phyloP scores from a whole-genome alignment of 2,329 filamentous ascomycete species.

The Fusarium sp. region DNA sequence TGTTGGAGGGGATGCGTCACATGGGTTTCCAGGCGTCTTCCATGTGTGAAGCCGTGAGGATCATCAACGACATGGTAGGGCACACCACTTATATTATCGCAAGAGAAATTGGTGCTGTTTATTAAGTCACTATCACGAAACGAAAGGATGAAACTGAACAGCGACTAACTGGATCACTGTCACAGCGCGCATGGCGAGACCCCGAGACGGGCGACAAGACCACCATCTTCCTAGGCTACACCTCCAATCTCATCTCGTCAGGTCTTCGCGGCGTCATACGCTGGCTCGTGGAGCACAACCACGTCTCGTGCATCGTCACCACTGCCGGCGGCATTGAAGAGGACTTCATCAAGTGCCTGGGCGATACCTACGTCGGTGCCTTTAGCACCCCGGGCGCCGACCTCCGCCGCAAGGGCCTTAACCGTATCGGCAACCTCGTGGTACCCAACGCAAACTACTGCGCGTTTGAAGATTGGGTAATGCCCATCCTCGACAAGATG shows the following conservation, averaged over 20 bases:
- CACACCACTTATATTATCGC: not conserved
- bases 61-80: constrained; percentile 93
- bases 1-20: constrained; percentile 84
- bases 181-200: constrained; percentile 82
- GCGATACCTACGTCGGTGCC: constrained; percentile 90
- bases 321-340: constrained; percentile 97
- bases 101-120: not conserved
- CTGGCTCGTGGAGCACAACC: constrained; percentile 92
- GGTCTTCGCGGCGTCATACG: constrained; percentile 92
- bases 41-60: constrained; percentile 88
- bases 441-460: constrained; percentile 98
- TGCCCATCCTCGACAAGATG: constrained; percentile 96
- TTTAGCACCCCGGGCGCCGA: constrained; percentile 84
- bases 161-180: constrained; percentile 18
- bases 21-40: constrained; percentile 85
- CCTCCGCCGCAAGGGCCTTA: constrained; percentile 88
- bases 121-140: not conserved
- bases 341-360: constrained; percentile 98
- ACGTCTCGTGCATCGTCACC: constrained; percentile 94
- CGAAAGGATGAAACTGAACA: not conserved
- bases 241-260: constrained; percentile 97
- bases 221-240: constrained; percentile 98
- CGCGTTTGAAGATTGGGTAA: constrained; percentile 96
- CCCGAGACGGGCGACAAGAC: constrained; percentile 84
- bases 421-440: constrained; percentile 95